phyloP scores from a whole-genome alignment of 2,329 filamentous ascomycete genomes.

The Xylaria sp. region DNA sequence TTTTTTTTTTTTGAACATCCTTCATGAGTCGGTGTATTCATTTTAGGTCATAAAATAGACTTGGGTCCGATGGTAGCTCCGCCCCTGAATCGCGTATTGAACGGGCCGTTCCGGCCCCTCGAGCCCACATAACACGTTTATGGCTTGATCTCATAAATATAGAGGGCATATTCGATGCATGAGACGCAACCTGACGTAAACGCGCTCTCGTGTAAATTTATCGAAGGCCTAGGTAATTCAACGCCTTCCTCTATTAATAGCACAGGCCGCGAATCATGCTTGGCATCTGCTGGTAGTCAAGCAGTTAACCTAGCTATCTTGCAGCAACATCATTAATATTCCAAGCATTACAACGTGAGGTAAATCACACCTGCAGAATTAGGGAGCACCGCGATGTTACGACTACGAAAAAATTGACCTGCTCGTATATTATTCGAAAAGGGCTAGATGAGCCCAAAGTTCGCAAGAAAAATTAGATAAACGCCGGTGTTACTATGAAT shows the following conservation, averaged over 20 bases:
- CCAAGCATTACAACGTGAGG: not conserved
- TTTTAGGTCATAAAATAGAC: not conserved
- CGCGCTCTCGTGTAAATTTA: not conserved
- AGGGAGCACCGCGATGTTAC: slow-evolving; percentile 3
- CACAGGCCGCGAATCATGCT: not conserved
- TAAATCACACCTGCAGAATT: not conserved
- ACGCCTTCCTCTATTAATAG: slow-evolving; percentile 18
- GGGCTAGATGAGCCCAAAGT: slow-evolving; percentile 23
- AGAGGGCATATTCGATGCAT: no score
- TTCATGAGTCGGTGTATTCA: not conserved
- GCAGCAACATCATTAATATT: not conserved
- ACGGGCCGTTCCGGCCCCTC: not conserved
- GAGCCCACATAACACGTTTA: not conserved
- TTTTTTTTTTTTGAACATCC: no score
- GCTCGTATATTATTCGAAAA: slow-evolving; percentile 8
- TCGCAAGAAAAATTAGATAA: not conserved
- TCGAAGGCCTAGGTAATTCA: not conserved
- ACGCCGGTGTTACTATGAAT: slow-evolving; percentile 31
- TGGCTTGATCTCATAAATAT: not conserved
- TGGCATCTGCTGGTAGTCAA: not conserved
- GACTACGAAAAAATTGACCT: not conserved
- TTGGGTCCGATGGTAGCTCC: no score
- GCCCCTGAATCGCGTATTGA: not conserved
- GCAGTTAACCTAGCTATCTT: not conserved
- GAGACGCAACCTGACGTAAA: not conserved